Evolutionary conservation across 2,329 filamentous ascomycete genomes (phyloP).

Genomic region (Cladosporium colombiae): DNA sequence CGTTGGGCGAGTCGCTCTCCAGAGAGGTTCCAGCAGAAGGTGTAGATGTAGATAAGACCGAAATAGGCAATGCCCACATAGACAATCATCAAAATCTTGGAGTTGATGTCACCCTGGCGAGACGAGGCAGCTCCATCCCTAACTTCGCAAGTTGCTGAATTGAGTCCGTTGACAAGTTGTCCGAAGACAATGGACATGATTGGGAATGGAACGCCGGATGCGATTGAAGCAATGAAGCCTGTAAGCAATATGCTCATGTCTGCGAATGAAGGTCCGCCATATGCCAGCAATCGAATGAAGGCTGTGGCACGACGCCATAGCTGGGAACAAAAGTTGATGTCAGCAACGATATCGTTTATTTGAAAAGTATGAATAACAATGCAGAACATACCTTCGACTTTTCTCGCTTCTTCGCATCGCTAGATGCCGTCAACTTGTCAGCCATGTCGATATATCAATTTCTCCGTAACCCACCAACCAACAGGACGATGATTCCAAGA

Average conservation of each 20-base stretch:
- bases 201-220: conserved; percentile 62
- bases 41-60: conserved; percentile 63
- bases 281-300: conserved; percentile 3
- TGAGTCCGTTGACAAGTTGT: conserved; percentile 63
- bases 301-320: conserved; percentile 18
- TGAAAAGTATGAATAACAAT: background rate
- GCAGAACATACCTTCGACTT: conserved; percentile 6
- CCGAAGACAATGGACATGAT: conserved; percentile 66
- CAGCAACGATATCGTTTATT: background rate
- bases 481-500: background rate
- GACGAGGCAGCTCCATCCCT: conserved; percentile 32
- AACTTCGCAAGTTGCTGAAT: conserved; percentile 55
- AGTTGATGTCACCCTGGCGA: conserved; percentile 51
- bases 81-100: conserved; percentile 61
- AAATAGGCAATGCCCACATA: conserved; percentile 67
- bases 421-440: background rate
- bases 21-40: conserved; percentile 64
- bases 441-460: conserved; percentile 1
- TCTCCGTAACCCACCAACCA: background rate
- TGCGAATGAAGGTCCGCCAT: conserved; percentile 10
- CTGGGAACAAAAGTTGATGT: background rate
- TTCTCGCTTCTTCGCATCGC: background rate
- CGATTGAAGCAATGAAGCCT: conserved; percentile 52
- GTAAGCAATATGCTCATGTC: conserved; percentile 33
- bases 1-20: conserved; percentile 65